Conservation (phyloP, 352 stramenopile genomes). For the Elongisporangium undulatum region DNA sequence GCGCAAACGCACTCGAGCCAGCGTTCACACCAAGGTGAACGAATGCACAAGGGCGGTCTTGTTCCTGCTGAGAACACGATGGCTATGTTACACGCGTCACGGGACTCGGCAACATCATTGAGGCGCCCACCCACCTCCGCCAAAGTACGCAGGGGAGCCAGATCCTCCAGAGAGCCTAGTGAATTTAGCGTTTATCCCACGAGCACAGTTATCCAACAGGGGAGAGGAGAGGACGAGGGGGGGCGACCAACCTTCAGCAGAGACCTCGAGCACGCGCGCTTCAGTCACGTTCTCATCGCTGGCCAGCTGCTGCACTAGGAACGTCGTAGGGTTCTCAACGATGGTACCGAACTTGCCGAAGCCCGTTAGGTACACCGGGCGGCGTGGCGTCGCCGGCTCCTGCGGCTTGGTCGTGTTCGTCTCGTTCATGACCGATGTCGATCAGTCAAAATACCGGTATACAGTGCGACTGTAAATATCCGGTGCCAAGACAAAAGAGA, state of each 20-base stretch:
- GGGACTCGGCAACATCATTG: not conserved
- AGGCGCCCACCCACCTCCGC: slow-evolving; percentile 16
- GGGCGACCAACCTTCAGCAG: slow-evolving; percentile 30
- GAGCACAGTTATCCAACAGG: not conserved
- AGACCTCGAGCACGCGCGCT: slow-evolving; percentile 68
- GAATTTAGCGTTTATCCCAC: not conserved
- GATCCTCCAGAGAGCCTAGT: slow-evolving; percentile 21
- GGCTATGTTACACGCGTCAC: not conserved
- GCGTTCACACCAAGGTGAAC: slow-evolving; percentile 71
- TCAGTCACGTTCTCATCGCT: slow-evolving; percentile 62
- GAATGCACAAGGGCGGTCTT: slow-evolving; percentile 49
- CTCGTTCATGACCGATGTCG: not conserved
- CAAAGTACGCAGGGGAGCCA: slow-evolving; percentile 18
- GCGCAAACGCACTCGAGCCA: slow-evolving; percentile 30
- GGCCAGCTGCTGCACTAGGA: slow-evolving; percentile 46
- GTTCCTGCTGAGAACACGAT: slow-evolving; percentile 19
- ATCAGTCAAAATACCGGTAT: not conserved
- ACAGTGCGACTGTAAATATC: too few relatives aligned
- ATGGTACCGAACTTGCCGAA: slow-evolving; percentile 86
- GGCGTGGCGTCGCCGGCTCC: slow-evolving; percentile 10
- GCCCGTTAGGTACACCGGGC: slow-evolving; percentile 74
- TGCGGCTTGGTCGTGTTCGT: slow-evolving; percentile 8
- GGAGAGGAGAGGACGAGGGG: not conserved
- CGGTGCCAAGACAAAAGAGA: too few relatives aligned
- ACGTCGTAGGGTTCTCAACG: slow-evolving; percentile 73